Evolutionary conservation across 805 yeast genomes (phyloP).

Genomic region (Cyberlindnera meyerae): DNA sequence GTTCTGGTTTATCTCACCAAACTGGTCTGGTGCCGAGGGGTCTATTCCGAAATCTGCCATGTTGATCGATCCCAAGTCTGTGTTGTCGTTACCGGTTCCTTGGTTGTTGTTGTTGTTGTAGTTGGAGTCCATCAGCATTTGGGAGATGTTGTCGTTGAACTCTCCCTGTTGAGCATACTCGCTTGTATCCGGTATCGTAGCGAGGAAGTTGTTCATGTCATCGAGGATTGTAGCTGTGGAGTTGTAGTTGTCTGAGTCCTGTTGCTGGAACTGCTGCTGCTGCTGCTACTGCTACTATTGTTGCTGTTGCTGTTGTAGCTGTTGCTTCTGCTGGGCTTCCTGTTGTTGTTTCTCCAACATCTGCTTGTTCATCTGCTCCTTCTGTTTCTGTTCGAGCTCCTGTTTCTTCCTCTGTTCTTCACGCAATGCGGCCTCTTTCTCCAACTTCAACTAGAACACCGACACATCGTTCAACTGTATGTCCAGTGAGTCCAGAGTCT

Average conservation of each 20-base stretch:
- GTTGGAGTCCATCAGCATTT: constrained; percentile 19
- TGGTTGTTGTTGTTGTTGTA: constrained; percentile 3
- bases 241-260: constrained; percentile 2
- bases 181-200: constrained; percentile 28
- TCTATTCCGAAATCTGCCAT: background rate
- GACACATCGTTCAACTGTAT: constrained; percentile 23
- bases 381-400: background rate
- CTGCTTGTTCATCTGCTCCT: background rate
- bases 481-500: constrained; percentile 18
- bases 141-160: constrained; percentile 21
- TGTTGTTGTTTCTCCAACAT: background rate
- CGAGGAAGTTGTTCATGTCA: constrained; percentile 26
- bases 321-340: constrained; percentile 5
- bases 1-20: too few species aligned
- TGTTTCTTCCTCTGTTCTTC: constrained; percentile 10
- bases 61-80: constrained; percentile 2
- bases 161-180: constrained; percentile 26
- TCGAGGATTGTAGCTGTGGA: constrained; percentile 16
- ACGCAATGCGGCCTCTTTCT: constrained; percentile 14
- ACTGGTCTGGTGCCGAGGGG: too few species aligned
- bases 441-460: constrained; percentile 17
- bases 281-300: constrained; percentile 4
- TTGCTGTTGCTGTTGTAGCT: constrained; percentile 2
- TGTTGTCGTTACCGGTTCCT: constrained; percentile 7
- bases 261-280: constrained; percentile 7